A percentile compares a stretch with the other conserved stretches of the same genome.
Conservation (phyloP, 2,329 filamentous ascomycete genomes). For the Verticillium zaregamsianum region DNA sequence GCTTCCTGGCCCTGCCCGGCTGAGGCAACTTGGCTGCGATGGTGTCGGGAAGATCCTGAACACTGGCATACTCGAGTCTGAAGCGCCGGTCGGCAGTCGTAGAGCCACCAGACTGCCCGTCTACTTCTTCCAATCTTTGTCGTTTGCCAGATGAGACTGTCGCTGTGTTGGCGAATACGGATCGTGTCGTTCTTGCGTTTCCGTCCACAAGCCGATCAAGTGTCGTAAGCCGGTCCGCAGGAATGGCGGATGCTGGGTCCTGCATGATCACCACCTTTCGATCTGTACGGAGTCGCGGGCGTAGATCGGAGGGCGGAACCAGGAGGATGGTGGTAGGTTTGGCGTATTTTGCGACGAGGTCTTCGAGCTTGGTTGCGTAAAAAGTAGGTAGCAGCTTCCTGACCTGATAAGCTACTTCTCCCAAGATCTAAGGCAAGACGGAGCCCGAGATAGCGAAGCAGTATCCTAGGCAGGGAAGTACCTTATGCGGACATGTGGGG, state of each 20-base stretch:
- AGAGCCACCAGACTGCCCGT: not conserved
- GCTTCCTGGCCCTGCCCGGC: slow-evolving; percentile 34
- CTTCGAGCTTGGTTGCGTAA: too few relatives aligned
- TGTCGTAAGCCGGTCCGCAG: not conserved
- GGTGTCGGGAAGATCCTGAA: slow-evolving; percentile 71
- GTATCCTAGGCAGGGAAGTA: too few relatives aligned
- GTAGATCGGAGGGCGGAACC: not conserved
- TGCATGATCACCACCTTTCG: not conserved
- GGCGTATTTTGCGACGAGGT: too few relatives aligned
- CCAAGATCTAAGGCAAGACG: not conserved
- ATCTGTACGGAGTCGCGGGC: not conserved
- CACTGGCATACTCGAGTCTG: slow-evolving; percentile 70
- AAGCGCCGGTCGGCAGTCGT: slow-evolving; percentile 44
- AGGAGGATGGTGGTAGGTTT: too few relatives aligned
- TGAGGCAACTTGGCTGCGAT: slow-evolving; percentile 71
- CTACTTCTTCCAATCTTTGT: slow-evolving; percentile 20
- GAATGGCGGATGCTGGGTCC: not conserved
- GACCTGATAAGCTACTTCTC: not conserved
- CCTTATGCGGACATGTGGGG: too few relatives aligned
- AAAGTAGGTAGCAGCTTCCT: too few relatives aligned
- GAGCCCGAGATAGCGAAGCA: too few relatives aligned
- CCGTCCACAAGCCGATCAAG: not conserved
- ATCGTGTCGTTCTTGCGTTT: slow-evolving; percentile 35
- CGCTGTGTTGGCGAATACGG: slow-evolving; percentile 29
- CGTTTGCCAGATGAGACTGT: slow-evolving; percentile 23